Evolutionary conservation across 768 basidiomycete species (phyloP), one percentile per base, ranked within the genome.

Genomic region (Gautieria morchelliformis): DNA sequence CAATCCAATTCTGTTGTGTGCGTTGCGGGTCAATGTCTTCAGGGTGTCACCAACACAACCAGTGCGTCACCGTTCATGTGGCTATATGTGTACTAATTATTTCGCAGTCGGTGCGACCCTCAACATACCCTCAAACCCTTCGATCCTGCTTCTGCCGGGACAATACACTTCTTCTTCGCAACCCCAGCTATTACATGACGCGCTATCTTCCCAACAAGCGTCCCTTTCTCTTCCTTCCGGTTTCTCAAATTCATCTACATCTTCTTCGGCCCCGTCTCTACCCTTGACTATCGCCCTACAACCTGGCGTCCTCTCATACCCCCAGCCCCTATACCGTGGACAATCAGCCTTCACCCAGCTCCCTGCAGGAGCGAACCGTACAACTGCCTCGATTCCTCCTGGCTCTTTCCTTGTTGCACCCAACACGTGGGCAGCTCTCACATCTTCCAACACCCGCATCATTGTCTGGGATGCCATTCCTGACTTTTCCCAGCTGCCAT

Each of bases 11-110:
- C 73, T 59, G 37, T 90, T 57, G 75, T 92, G 60, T 91, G 89
- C 76, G 74, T 88, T 87, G 85, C 89, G 68, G 89, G 89, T 63
- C 88, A 92, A 85, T 91, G 89, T 75, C 71, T 91, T 57, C 78
- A 89, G 69, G 89, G 89, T 58, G 79, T 72, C 70, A 81, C 86
- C 33, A 90, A 91, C 66, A 79, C 77, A 22, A 85, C 87, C 39
- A 66, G 78, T 79, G 64, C 72, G 87, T 83, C 58, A 35, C 70
- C 17, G 27, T 37, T 12, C 32, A 32, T 15, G 19, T 57, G 20
- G 5, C 24, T 33, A 57, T 10, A 53, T 10, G 47, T n/a, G 45
- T 50, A 61, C 54, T 62, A 66, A 58, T 30, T 49, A 52, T 47
- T 35, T 53, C 53, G 17, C 58, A 92, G 89, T 92, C 60, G 89